Conservation (phyloP, 2,329 filamentous ascomycete genomes). For the Amylocarpus encephaloides region DNA sequence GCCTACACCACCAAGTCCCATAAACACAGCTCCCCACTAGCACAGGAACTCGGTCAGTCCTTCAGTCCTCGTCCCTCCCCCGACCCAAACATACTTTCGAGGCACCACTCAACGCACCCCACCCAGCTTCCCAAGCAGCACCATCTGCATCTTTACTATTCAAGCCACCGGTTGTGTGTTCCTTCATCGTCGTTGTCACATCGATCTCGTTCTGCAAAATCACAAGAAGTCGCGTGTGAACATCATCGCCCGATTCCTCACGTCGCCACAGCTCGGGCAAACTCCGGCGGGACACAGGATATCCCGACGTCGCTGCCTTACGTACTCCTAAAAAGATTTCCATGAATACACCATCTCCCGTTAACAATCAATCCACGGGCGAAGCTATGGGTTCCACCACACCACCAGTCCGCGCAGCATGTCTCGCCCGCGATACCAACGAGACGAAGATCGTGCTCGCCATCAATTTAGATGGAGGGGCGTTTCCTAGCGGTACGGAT, state of each 20-base stretch:
- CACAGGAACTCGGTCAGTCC: neutral
- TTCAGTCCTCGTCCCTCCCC: neutral
- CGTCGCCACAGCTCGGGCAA: neutral
- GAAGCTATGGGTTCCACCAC: conserved; percentile 17
- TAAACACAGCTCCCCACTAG: conserved; percentile 59
- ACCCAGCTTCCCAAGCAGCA: conserved; percentile 65
- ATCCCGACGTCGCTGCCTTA: conserved; percentile 5
- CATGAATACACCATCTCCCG: neutral
- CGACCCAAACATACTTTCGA: conserved; percentile 43
- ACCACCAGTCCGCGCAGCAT: conserved; percentile 54
- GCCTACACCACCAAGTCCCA: conserved; percentile 57
- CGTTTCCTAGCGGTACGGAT: conserved; percentile 60
- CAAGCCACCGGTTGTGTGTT: conserved; percentile 50
- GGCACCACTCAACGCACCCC: conserved; percentile 61
- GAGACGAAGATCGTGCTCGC: conserved; percentile 95
- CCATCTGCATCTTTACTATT: conserved; percentile 60
- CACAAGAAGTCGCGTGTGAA: neutral
- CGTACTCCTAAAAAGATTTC: conserved; percentile 5
- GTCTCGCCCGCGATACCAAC: conserved; percentile 85
- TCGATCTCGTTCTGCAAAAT: neutral
- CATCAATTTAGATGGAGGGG: conserved; percentile 87
- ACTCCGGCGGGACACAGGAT: neutral
- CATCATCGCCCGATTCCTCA: neutral
- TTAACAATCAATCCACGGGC: neutral
- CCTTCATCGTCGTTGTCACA: conserved; percentile 19